Percentiles rank a stretch among this genome's conserved stretches.
phyloP scores from a whole-genome alignment of 805 yeast species.

The Candida piceae region DNA sequence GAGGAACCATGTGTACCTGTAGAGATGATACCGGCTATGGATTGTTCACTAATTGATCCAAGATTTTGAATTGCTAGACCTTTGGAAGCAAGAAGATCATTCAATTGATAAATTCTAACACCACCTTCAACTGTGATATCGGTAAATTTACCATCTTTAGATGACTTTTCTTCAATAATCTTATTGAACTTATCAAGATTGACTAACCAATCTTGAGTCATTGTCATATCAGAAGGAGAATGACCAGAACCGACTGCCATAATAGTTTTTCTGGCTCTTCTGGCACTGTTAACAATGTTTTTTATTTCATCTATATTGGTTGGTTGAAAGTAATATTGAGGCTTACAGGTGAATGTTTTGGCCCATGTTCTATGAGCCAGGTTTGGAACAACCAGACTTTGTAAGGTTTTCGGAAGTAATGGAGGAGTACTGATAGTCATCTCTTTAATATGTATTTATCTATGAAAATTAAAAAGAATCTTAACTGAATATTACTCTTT shows the following conservation, averaged over 20 bases:
- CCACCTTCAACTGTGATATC: constrained; percentile 97
- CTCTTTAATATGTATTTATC: too few species aligned
- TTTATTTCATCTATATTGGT: constrained; percentile 59
- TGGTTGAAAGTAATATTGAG: constrained; percentile 80
- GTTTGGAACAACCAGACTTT: constrained; percentile 34
- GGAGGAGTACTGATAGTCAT: not conserved
- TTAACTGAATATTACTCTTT: too few species aligned
- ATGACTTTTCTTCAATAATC: constrained; percentile 41
- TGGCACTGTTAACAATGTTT: constrained; percentile 63
- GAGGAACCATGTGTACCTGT: constrained; percentile 98
- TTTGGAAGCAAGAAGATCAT: constrained; percentile 53
- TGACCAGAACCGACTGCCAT: constrained; percentile 92
- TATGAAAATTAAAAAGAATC: too few species aligned
- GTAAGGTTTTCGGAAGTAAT: constrained; percentile 8
- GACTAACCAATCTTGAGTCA: constrained; percentile 84
- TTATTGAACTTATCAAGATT: constrained; percentile 71
- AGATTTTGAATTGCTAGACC: constrained; percentile 83
- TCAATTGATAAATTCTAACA: constrained; percentile 68
- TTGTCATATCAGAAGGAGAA: constrained; percentile 87
- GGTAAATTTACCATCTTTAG: constrained; percentile 60
- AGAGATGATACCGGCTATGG: constrained; percentile 91
- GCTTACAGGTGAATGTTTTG: constrained; percentile 72
- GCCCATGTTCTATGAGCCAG: constrained; percentile 79
- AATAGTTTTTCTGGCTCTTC: constrained; percentile 52
- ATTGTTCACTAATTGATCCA: constrained; percentile 92